phyloP scores from a whole-genome alignment of 2,329 filamentous ascomycete species.

The Trematosphaeria pertusa region DNA sequence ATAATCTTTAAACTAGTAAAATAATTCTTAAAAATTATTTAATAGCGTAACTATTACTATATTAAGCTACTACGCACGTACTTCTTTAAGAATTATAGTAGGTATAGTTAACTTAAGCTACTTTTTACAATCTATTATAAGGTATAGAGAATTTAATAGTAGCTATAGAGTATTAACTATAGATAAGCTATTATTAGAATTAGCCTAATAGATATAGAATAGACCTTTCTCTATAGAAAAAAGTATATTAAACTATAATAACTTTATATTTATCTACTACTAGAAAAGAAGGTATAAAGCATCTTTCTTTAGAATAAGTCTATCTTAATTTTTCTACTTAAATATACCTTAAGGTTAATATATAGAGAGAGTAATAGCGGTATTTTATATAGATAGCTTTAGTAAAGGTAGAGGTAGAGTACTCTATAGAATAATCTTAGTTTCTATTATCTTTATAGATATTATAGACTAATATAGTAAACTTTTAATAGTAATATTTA shows the following conservation, averaged over 20 bases:
- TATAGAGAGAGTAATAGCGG: neutral
- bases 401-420: too few relatives aligned
- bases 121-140: neutral
- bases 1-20: neutral
- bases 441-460: too few relatives aligned
- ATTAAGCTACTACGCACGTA: neutral
- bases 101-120: neutral
- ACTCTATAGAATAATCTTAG: too few relatives aligned
- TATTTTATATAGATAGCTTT: neutral
- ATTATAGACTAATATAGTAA: neutral
- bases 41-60: neutral
- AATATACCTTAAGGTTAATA: neutral
- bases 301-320: neutral
- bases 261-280: neutral
- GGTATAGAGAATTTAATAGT: neutral
- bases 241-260: neutral
- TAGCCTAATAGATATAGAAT: neutral
- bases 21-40: neutral
- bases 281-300: neutral
- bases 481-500: neutral
- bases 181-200: neutral
- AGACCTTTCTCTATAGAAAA: neutral
- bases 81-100: neutral
- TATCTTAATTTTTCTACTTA: neutral
- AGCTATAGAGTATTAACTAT: neutral